Evolutionary conservation across 176 grass and related monocot species (phyloP).

Genomic region (Carex myosuroides): DNA sequence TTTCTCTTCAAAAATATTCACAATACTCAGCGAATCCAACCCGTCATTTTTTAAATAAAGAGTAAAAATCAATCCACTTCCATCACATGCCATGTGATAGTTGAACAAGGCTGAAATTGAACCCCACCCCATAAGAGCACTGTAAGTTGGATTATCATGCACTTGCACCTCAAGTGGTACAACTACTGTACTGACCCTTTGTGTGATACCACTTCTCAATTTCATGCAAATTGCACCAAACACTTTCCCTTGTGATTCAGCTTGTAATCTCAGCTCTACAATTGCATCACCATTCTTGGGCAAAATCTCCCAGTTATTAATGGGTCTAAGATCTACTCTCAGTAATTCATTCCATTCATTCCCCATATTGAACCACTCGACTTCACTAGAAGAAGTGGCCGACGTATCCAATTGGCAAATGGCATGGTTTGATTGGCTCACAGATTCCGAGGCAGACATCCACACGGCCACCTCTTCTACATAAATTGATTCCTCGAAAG

Average conservation of each 20-base stretch:
- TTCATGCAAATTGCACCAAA: slow-evolving; percentile 85
- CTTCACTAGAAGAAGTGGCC: slow-evolving; percentile 37
- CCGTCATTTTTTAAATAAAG: slow-evolving; percentile 70
- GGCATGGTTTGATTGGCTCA: slow-evolving; percentile 51
- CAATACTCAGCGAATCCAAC: slow-evolving; percentile 36
- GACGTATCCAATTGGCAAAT: slow-evolving; percentile 50
- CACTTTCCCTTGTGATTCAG: slow-evolving; percentile 52
- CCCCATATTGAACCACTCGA: slow-evolving; percentile 45
- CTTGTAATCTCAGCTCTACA: slow-evolving; percentile 53
- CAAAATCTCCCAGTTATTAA: slow-evolving; percentile 56
- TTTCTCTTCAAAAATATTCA: slow-evolving; percentile 45
- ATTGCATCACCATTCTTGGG: slow-evolving; percentile 42
- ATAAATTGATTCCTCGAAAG: slow-evolving; percentile 59
- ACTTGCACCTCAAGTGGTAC: slow-evolving; percentile 80
- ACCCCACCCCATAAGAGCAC: slow-evolving; percentile 36
- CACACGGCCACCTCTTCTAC: slow-evolving; percentile 72
- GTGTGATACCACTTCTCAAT: slow-evolving; percentile 37
- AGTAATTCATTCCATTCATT: slow-evolving; percentile 34
- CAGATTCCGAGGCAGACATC: slow-evolving; percentile 58
- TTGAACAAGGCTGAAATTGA: slow-evolving; percentile 60
- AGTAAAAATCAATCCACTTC: slow-evolving; percentile 43
- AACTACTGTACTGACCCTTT: slow-evolving; percentile 41
- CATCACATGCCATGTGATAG: slow-evolving; percentile 35
- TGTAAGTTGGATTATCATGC: slow-evolving; percentile 21
- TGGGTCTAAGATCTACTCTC: slow-evolving; percentile 58